These are phyloP conservation scores for Noccaea bulbosa DNA, from an alignment of 345 rosid genomes.

Conservation along the genomic window DNA sequence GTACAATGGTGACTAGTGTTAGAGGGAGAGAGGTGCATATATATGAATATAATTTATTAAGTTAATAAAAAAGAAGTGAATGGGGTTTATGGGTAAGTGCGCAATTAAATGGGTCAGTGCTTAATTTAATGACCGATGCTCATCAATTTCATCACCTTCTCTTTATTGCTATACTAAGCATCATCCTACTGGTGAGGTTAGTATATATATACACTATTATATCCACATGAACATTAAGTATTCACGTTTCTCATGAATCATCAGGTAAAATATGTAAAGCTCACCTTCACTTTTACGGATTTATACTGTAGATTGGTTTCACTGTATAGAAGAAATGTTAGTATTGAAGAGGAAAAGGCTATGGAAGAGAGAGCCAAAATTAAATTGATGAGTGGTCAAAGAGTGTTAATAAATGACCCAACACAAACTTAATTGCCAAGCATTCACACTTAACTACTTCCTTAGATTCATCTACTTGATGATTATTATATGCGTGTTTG, in stretches of 20 bases:
- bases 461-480: slow-evolving; percentile 28
- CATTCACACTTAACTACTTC: slow-evolving; percentile 43
- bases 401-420: slow-evolving; percentile 39
- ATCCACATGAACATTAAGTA: slow-evolving; percentile 40
- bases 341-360: slow-evolving; percentile 8
- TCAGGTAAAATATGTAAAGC: not conserved
- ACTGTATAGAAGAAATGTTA: not conserved
- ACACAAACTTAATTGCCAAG: slow-evolving; percentile 41
- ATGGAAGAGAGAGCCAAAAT: slow-evolving; percentile 25
- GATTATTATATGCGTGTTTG: slow-evolving; percentile 18
- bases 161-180: slow-evolving; percentile 46
- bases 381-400: slow-evolving; percentile 38
- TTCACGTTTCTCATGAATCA: slow-evolving; percentile 30
- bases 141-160: slow-evolving; percentile 46
- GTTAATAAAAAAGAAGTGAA: slow-evolving; percentile 21
- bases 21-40: not conserved
- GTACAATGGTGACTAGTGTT: slow-evolving; percentile 28
- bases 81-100: slow-evolving; percentile 45
- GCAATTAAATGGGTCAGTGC: slow-evolving; percentile 46
- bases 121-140: slow-evolving; percentile 44
- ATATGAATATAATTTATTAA: not conserved
- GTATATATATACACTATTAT: slow-evolving; percentile 30
- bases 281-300: slow-evolving; percentile 1
- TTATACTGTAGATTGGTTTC: not conserved
- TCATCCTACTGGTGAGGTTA: slow-evolving; percentile 44